Evolutionary conservation across 176 grass and related monocot species (phyloP), one percentile per base, ranked within the genome.

Genomic region (Themeda triandra): DNA sequence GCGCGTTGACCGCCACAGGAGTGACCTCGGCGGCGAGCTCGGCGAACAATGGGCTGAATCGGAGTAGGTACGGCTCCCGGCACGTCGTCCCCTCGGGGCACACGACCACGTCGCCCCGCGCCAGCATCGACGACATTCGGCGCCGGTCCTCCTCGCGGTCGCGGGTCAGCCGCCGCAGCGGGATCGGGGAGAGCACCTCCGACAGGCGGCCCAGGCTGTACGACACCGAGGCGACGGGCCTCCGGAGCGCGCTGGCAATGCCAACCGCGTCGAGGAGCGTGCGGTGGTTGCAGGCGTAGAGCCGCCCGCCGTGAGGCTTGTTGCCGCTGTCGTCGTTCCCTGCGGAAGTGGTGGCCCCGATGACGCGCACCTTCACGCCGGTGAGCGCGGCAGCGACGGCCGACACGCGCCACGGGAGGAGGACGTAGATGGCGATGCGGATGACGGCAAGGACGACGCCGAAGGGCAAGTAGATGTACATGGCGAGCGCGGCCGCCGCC

Each of bases 281-380:
- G 27, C 91, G 84, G 80, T 96, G 94, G 83, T 96, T 96, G 89
- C 89, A 93, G 37, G 88, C 77, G 85, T 89, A 93, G 71, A 96
- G 82, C 18, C 69, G 44, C 0, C 81, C 78, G 27, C 36, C 74
- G 70, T 21, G n/a, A 36, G 69, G n/a, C n/a, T 44, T 51, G 15
- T 44, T 51, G 15, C 0, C n/a, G 69, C 8, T n/a, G 35, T 23
- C 6, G 6, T n/a, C 15, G 23, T 18, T 21, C 36, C 28, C 17
- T 4, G 82, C 1, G 2, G 71, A 1, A 54, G 69, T 51, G 32
- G 32, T 33, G 32, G 69, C 19, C 4, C 58, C 75, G 59, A 49
- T 62, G 49, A 89, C 83, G 68, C 83, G 80, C 46, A 84, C 59
- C 69, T 33, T 37, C 25, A 92, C 88, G 59, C 89, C 89, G 67